Percentiles rank a stretch among this genome's conserved stretches.
phyloP scores from a whole-genome alignment of 164 flowering plant species.

The Litsea cubeba region DNA sequence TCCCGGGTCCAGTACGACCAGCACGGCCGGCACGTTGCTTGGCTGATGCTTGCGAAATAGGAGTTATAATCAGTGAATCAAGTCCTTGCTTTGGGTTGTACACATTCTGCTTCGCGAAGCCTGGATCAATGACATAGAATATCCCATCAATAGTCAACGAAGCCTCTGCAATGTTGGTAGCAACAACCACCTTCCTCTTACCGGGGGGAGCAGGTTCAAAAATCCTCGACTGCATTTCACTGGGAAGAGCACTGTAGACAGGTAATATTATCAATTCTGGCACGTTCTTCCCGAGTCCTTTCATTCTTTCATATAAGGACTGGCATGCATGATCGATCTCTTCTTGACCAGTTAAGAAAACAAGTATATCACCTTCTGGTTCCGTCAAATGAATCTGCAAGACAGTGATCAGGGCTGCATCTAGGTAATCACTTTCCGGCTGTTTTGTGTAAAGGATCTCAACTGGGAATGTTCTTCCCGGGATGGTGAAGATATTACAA shows the following conservation, averaged over 20 bases:
- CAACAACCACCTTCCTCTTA: conserved; percentile 91
- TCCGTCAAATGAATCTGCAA: conserved; percentile 92
- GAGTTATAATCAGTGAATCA: conserved; percentile 80
- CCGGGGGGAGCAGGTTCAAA: conserved; percentile 94
- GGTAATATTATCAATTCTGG: conserved; percentile 87
- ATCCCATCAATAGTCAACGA: conserved; percentile 92
- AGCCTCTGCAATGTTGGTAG: conserved; percentile 95
- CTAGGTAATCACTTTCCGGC: conserved; percentile 90
- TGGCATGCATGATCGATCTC: conserved; percentile 95
- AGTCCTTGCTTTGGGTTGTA: conserved; percentile 91
- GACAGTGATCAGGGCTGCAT: conserved; percentile 87
- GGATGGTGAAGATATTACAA: conserved; percentile 86
- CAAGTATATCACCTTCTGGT: conserved; percentile 88
- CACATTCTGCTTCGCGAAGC: conserved; percentile 92
- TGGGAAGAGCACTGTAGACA: conserved; percentile 91
- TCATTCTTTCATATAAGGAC: conserved; percentile 89
- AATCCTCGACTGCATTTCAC: conserved; percentile 94
- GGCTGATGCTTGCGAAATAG: conserved; percentile 94
- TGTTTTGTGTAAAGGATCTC: conserved; percentile 88
- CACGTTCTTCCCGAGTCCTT: conserved; percentile 77
- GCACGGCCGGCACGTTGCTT: conserved; percentile 98
- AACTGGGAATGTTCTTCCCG: conserved; percentile 94
- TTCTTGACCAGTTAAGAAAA: conserved; percentile 92
- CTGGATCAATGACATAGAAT: conserved; percentile 88
- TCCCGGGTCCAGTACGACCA: conserved; percentile 98